Evolutionary conservation across 495 filamentous ascomycete species (phyloP), one percentile per base, ranked within the genome.

Genomic region (Lindgomyces ingoldianus): DNA sequence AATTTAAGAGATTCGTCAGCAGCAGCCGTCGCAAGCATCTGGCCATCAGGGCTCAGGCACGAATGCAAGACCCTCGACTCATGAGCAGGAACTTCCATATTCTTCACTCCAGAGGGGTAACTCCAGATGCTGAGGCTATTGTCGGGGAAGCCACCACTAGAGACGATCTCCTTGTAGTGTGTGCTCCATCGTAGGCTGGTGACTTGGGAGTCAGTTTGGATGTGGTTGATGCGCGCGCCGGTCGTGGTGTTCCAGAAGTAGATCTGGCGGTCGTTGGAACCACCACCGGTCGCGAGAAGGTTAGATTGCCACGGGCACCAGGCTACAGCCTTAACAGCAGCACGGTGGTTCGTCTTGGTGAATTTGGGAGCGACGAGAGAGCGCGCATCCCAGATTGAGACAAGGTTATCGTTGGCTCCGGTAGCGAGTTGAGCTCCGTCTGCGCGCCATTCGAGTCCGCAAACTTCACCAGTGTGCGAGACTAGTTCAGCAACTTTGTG

Each of bases 171-270:
- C 62, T 93, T 91, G 83, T 99, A 96, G 76, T 90, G 87, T 57
- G 91, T 90, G 80, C 88, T 92, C 95, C 95, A 99, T 57, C 91
- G 86, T 29, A 99, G 83, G 64, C 88, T 91, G 65, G 94, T 99
- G 30, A 99, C 94, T 76, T 98, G 94, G 25, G 91, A 95, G 49
- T 94, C 95, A 19, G 94, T 96, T 73, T 97, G 93, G 78, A 99
- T 96, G 83, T 90, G 94, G 85, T 99, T 99, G 75, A 93, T 93
- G 56, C 94, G 88, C 25, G 94, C 94, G 60, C 94, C 94, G 8
- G 94, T 95, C 16, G 94, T 98, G 48, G 90, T 91, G 81, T 99
- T 99, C 94, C 94, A 99, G 85, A 98, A 99, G 78, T 98, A 95
- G 75, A 99, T 99, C 79, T 97, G 89, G 67, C 91, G 87, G 74